Evolutionary conservation across 345 rosid species (phyloP).

Genomic region (Microthlaspi erraticum): DNA sequence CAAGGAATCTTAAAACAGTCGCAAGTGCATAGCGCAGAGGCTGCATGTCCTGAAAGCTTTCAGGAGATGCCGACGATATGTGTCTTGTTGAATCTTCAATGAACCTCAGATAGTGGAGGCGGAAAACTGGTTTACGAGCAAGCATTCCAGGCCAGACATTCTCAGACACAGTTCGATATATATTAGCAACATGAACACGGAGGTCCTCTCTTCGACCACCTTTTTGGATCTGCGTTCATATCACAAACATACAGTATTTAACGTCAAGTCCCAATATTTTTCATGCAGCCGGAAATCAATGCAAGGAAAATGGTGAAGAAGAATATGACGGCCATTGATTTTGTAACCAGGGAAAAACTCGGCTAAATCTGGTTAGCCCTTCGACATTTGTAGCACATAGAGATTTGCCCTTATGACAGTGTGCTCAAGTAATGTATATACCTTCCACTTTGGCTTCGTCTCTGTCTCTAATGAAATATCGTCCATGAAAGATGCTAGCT

Average conservation of each 20-base stretch:
- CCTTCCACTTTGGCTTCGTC: constrained; percentile 98
- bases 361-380: constrained; percentile 14
- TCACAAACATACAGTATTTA: constrained; percentile 23
- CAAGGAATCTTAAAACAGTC: constrained; percentile 83
- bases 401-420: constrained; percentile 29
- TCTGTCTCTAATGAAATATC: constrained; percentile 94
- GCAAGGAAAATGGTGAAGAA: constrained; percentile 24
- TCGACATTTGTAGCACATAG: constrained; percentile 25
- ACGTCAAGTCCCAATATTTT: constrained; percentile 26
- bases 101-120: constrained; percentile 89
- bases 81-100: constrained; percentile 87
- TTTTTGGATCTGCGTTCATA: constrained; percentile 75
- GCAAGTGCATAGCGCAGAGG: constrained; percentile 95
- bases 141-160: constrained; percentile 97
- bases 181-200: constrained; percentile 82
- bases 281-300: constrained; percentile 18
- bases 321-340: constrained; percentile 16
- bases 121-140: constrained; percentile 80
- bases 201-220: constrained; percentile 93
- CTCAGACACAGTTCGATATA: constrained; percentile 90
- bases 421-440: constrained; percentile 35
- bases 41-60: constrained; percentile 88
- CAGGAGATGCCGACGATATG: constrained; percentile 60
- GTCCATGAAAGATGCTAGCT: constrained; percentile 87
- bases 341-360: constrained; percentile 12